Evolutionary conservation across 1,284 basidiomycete genomes (phyloP), one percentile per base, ranked within the genome.

Genomic region (Kalmanozyma brasiliensis): DNA sequence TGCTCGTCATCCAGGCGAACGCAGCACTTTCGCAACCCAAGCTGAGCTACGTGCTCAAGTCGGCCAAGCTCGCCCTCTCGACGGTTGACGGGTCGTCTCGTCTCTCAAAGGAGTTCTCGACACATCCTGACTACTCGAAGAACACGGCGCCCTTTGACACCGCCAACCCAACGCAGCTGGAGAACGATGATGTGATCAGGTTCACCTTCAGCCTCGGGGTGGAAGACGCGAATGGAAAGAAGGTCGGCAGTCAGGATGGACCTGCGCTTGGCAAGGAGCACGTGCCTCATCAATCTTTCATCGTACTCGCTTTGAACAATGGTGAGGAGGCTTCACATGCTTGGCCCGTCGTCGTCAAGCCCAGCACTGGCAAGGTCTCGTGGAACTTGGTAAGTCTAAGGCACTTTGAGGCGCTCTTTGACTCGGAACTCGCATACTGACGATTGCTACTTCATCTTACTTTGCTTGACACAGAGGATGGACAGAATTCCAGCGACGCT

Each of bases 161-260:
- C 0, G 9, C 35, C 20, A 30, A 17, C 6, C 69, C 69, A 10
- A 64, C 52, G 7, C 64, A 51, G 52, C 48, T 74, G 19, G 72
- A 74, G 33, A 63, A 60, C 24, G 72, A 74, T 32, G 72, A 74
- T 51, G 67, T 74, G 35, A 60, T 74, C 44, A 38, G 67, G 16
- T 52, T 74, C 36, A 55, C 42, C 8, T 71, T 74, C 48, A 62
- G 44, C 37, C 43, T 74, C 33, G 61, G 51, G 19, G 56, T 69
- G 19, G 42, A 69, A 37, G 62, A 60, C 33, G 32, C 29, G 3
- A 47, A 32, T 1, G 44, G 49, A n/a, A 53, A 60, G 45, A 40
- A 44, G 40, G 48, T 42, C 45, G 30, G 20, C 29, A 64, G 52
- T 35, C 56, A 65, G 40, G 61, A 64, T 8, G 51, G 47, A 16